These are phyloP conservation scores for Bondarzewia mesenterica DNA, from an alignment of 1,284 basidiomycete species.

Conservation along the genomic window DNA sequence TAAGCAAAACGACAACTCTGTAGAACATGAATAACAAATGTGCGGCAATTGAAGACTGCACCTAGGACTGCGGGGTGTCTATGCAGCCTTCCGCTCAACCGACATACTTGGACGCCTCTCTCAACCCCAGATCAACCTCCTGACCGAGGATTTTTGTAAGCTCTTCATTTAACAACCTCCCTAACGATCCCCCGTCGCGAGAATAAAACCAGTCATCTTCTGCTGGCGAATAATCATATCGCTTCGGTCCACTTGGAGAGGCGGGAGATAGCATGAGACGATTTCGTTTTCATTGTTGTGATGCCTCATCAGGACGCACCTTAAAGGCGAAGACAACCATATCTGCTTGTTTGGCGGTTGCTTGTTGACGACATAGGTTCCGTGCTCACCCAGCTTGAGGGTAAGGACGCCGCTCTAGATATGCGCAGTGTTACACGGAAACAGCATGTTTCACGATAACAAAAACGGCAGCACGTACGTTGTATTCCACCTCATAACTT, in stretches of 20 bases:
- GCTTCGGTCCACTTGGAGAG: constrained; percentile 79
- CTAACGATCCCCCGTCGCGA: constrained; percentile 58
- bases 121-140: constrained; percentile 18
- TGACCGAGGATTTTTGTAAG: constrained; percentile 27
- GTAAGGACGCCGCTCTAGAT: constrained; percentile 84
- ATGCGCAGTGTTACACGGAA: constrained; percentile 6
- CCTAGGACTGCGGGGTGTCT: not conserved
- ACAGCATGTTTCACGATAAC: not conserved
- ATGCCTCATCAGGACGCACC: constrained; percentile 38
- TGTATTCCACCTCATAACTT: constrained; percentile 87
- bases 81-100: not conserved
- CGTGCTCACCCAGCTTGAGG: constrained; percentile 71
- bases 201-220: constrained; percentile 71
- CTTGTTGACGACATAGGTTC: constrained; percentile 99
- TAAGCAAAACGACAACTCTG: not conserved
- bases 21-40: not conserved
- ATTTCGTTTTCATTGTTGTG: not conserved
- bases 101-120: not conserved
- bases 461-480: constrained; percentile 47
- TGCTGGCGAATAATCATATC: constrained; percentile 68
- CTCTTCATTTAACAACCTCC: constrained; percentile 62
- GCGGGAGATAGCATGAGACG: not conserved
- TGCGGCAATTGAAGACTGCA: not conserved
- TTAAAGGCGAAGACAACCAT: constrained; percentile 91
- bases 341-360: constrained; percentile 99